These are phyloP conservation scores for Clarireedia paspali DNA, from an alignment of 2,329 filamentous ascomycete species.

Conservation along the genomic window DNA sequence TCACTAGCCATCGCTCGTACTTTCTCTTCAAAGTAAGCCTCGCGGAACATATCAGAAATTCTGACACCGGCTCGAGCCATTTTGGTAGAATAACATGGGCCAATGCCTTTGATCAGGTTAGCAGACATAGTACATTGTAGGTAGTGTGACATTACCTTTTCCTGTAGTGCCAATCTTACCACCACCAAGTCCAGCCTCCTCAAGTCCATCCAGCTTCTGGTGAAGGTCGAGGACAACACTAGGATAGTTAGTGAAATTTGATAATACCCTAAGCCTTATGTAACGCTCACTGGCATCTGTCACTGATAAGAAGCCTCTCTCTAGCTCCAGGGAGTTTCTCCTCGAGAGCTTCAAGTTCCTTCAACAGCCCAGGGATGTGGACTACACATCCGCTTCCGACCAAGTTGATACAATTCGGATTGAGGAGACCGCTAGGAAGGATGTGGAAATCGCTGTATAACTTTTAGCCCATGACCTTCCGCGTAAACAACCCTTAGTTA, in stretches of 20 bases:
- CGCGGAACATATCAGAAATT: slow-evolving; percentile 60
- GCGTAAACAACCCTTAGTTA: not conserved
- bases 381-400: slow-evolving; percentile 65
- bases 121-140: not conserved
- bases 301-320: slow-evolving; percentile 55
- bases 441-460: slow-evolving; percentile 38
- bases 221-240: slow-evolving; percentile 61
- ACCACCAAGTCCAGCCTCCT: slow-evolving; percentile 45
- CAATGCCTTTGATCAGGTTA: slow-evolving; percentile 33
- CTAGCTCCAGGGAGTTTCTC: slow-evolving; percentile 47
- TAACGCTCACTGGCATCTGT: slow-evolving; percentile 27
- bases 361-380: slow-evolving; percentile 59
- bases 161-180: slow-evolving; percentile 38
- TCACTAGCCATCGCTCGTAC: slow-evolving; percentile 52
- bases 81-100: slow-evolving; percentile 53
- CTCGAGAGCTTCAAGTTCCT: slow-evolving; percentile 53
- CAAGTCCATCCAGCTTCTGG: slow-evolving; percentile 59
- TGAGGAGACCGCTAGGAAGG: slow-evolving; percentile 63
- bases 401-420: slow-evolving; percentile 62
- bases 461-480: not conserved
- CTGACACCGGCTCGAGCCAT: slow-evolving; percentile 58
- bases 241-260: slow-evolving; percentile 33
- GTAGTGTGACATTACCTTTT: slow-evolving; percentile 24
- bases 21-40: slow-evolving; percentile 57
- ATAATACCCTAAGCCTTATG: not conserved